Evolutionary conservation across 495 filamentous ascomycete genomes (phyloP), one percentile per base, ranked within the genome.

Genomic region (Annulohypoxylon maeteangense): DNA sequence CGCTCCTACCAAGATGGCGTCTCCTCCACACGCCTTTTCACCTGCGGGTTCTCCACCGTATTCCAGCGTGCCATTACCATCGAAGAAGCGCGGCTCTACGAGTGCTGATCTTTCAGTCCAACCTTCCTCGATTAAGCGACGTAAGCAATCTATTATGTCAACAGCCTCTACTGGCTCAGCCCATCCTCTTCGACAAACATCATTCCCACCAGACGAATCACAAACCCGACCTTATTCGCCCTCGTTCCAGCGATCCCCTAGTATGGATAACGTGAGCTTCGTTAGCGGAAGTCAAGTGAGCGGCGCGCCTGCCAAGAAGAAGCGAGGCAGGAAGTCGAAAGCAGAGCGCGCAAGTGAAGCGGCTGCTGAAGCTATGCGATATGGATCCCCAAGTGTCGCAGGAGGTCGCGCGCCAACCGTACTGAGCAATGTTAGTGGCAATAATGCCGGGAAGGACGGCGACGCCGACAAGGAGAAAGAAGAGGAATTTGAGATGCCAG

Each of bases 141-240:
- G 90, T 60, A 92, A 92, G 74, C 81, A 87, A n/a, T 88, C 87
- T 10, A 79, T 83, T 50, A 80, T 85, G 64, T 89, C 87, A 10
- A 71, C 80, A 38, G 61, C 77, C n/a, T 82, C 80, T 29, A 75
- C 76, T 20, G 79, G 78, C 34, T 87, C 88, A 16, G 83, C 85
- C 7, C 93, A 96, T 77, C 92, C 92, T 8, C 90, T 97, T 18
- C 91, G 94, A 29, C 93, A 97, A 74, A 95, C 94, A 53, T 95
- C 94, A 0, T 97, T 96, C 78, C 91, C 93, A 0, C 91, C 88
- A 3, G 82, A 86, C 53, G 84, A 86, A 68, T 72, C 76, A 0
- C 75, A 85, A 32, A 78, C 83, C 50, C 76, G 71, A 4, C 78
- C 78, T 55, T 78, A 71, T 16, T 78, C 77, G 0, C 78, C 78